Evolutionary conservation across 805 yeast genomes (phyloP), one percentile per base, ranked within the genome.

Genomic region (Ogataea kodamae): DNA sequence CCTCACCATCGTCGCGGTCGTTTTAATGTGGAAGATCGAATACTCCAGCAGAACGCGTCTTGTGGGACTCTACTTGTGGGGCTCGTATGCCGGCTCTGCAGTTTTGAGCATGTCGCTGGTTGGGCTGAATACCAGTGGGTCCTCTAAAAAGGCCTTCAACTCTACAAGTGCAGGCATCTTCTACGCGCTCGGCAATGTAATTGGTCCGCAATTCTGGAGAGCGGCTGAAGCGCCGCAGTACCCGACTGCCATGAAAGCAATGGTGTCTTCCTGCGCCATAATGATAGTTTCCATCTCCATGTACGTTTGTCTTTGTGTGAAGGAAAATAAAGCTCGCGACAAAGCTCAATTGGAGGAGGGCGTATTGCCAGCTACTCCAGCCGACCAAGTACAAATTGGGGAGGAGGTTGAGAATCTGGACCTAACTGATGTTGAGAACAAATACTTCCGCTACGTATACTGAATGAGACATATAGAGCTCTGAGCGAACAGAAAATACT

Each of bases 201-300:
- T 76, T 30, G 85, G 83, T 0, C 84, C 87, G 3, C 82, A 78
- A 46, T 58, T 76, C 46, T 78, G 78, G 56, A 67, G 72, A 42
- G 64, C 63, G 0, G 44, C 62, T 12, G 66, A 72, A 35, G 67
- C 72, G 8, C 83, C 83, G 18, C 55, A 61, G 9, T 79, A 76
- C 45, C 61, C 55, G 10, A 70, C 78, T 7, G 86, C 84, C 6
- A 76, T 77, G 46, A 67, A 75, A 19, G 70, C 77, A 0, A 57
- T 49, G 45, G 24, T 50, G 13, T 38, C 49, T 5, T 50, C 55
- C 10, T 42, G 48, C 28, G 50, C 39, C 13, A 50, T 50, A 18
- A 47, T 48, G 47, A 34, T 22, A 18, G 41, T 42, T 17, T 45
- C 47, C 25, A 42, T 37, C 9, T 23, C 34, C 5, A 21, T 23